Evolutionary conservation across 441 rosid genomes (phyloP).

Genomic region (Flueggea neowawraea): DNA sequence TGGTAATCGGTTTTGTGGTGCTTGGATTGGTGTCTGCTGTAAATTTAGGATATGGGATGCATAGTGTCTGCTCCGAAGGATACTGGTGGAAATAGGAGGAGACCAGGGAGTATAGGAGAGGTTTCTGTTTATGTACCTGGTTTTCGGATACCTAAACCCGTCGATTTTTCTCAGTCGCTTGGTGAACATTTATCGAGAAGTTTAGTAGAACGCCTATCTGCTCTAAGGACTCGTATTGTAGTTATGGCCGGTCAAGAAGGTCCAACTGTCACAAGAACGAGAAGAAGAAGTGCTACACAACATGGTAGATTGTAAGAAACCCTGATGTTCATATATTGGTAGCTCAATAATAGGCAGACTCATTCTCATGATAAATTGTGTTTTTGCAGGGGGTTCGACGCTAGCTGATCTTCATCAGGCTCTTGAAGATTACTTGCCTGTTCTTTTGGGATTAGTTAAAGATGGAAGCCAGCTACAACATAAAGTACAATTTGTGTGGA

Average conservation of each 20-base stretch:
- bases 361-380: conserved; percentile 11
- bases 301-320: conserved; percentile 55
- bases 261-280: conserved; percentile 86
- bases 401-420: conserved; percentile 97
- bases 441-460: conserved; percentile 83
- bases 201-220: conserved; percentile 74
- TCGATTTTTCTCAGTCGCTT: conserved; percentile 73
- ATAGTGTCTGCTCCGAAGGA: conserved; percentile 73
- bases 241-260: conserved; percentile 99
- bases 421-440: conserved; percentile 95
- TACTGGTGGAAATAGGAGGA: conserved; percentile 70
- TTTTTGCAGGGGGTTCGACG: conserved; percentile 81
- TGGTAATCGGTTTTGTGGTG: conserved; percentile 1
- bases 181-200: conserved; percentile 70
- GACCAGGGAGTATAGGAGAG: conserved; percentile 84
- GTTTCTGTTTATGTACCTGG: conserved; percentile 90
- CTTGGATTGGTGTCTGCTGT: conserved; percentile 31
- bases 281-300: conserved; percentile 90
- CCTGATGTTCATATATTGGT: conserved; percentile 11
- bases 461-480: conserved; percentile 78
- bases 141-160: conserved; percentile 86
- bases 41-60: conserved; percentile 80
- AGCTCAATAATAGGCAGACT: conserved; percentile 1
- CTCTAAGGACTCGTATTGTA: conserved; percentile 84
- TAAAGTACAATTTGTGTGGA: conserved; percentile 86